phyloP scores from a whole-genome alignment of 257 asterid genomes.

The Solanum paucissectum region DNA sequence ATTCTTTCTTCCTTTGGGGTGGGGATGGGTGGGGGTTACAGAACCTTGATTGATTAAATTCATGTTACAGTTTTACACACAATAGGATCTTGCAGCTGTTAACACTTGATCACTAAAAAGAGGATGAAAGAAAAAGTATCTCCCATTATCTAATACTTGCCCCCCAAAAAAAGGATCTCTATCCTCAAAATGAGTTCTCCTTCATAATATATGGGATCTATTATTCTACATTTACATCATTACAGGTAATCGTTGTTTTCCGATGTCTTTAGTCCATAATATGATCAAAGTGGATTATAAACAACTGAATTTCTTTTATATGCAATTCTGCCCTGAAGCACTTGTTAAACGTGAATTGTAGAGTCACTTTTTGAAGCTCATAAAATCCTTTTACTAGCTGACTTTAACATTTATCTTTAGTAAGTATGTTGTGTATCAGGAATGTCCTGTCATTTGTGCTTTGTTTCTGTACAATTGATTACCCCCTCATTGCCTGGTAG shows the following conservation, averaged over 20 bases:
- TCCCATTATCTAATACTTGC: not conserved
- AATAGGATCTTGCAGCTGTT: not conserved
- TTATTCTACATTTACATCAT: not conserved
- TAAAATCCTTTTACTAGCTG: not conserved
- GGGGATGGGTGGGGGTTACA: not conserved
- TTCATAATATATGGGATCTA: not conserved
- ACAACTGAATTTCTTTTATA: not conserved
- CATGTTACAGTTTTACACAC: not conserved
- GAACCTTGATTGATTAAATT: not conserved
- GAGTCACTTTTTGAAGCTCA: not conserved
- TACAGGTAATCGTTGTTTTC: not conserved
- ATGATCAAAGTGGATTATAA: not conserved
- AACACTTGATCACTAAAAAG: not conserved
- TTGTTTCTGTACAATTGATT: not conserved
- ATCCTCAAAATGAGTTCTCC: not conserved
- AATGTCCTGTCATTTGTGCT: not conserved
- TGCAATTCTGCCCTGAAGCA: not conserved
- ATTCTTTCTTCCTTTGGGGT: not conserved
- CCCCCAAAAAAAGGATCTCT: not conserved
- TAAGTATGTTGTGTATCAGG: not conserved
- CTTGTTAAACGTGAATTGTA: not conserved
- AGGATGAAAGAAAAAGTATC: not conserved
- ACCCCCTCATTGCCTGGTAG: not conserved
- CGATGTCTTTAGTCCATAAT: not conserved
- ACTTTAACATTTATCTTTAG: not conserved